A percentile compares a stretch with the other conserved stretches of the same genome.
These are phyloP conservation scores for Metschnikowia arizonensis DNA, from an alignment of 805 yeast genomes.

Conservation along the genomic window DNA sequence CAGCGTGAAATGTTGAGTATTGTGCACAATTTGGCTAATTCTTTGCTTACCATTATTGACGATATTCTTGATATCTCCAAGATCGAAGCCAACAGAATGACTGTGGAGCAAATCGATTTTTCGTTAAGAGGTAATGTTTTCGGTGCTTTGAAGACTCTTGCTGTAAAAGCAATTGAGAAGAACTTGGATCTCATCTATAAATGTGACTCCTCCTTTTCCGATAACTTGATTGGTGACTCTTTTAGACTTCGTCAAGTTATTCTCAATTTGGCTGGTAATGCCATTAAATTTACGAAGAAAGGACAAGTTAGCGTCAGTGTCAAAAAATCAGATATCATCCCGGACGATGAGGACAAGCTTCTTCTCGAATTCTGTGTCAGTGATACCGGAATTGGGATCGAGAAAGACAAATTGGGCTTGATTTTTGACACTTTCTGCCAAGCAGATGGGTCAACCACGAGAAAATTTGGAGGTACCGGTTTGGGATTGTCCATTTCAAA, in stretches of 20 bases:
- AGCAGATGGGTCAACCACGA: conserved; percentile 90
- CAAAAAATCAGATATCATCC: conserved; percentile 42
- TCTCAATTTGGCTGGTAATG: conserved; percentile 82
- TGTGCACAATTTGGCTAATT: conserved; percentile 83
- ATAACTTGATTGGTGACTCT: conserved; percentile 81
- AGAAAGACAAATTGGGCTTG: conserved; percentile 75
- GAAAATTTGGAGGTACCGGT: conserved; percentile 93
- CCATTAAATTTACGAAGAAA: conserved; percentile 78
- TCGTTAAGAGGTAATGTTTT: conserved; percentile 82
- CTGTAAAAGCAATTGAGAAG: conserved; percentile 85
- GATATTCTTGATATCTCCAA: conserved; percentile 89
- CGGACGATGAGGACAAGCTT: conserved; percentile 41
- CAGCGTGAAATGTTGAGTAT: conserved; percentile 89
- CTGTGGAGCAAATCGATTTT: conserved; percentile 84
- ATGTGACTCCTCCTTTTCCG: conserved; percentile 85
- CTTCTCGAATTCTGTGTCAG: conserved; percentile 78
- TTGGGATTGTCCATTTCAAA: conserved; percentile 84
- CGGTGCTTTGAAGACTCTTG: conserved; percentile 84
- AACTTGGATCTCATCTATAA: conserved; percentile 75
- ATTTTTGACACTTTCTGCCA: conserved; percentile 89
- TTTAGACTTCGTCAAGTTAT: conserved; percentile 85
- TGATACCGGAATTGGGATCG: conserved; percentile 90
- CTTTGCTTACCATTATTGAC: conserved; percentile 80
- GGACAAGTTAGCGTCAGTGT: conserved; percentile 81
- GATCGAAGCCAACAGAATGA: conserved; percentile 92